A percentile compares a stretch with the other conserved stretches of the same genome.
These are phyloP conservation scores for Setaria viridis DNA, from an alignment of 202 grass and related monocot genomes.

Conservation along the genomic window DNA sequence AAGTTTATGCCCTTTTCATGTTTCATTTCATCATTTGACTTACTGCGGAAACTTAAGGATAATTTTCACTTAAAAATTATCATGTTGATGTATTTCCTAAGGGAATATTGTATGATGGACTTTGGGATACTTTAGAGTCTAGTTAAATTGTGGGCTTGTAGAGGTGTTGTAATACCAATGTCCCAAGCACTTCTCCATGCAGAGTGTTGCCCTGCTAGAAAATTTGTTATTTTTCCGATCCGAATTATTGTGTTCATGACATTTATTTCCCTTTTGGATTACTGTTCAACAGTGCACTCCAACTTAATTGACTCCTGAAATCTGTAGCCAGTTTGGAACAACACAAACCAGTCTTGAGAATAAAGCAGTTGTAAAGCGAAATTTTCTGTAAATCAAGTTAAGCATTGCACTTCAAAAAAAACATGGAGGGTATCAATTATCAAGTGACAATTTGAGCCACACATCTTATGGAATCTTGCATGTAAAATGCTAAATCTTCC, in stretches of 20 bases:
- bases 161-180: neutral
- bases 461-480: neutral
- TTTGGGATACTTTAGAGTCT: neutral
- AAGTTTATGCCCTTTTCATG: neutral
- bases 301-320: neutral
- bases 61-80: too few relatives aligned
- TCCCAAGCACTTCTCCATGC: neutral
- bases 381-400: neutral
- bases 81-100: too few relatives aligned
- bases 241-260: neutral
- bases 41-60: neutral
- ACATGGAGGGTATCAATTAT: neutral
- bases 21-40: neutral
- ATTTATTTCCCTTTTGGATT: neutral
- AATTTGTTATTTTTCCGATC: neutral
- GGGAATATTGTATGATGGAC: too few relatives aligned
- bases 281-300: neutral
- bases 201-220: neutral
- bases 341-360: neutral
- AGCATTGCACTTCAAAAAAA: neutral
- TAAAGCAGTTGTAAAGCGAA: neutral
- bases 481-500: neutral
- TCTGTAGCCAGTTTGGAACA: neutral
- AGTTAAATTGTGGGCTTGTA: neutral
- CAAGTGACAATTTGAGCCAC: neutral